Evolutionary conservation across 305 asterid species (phyloP), one percentile per base, ranked within the genome.

Genomic region (Andrographis paniculata): DNA sequence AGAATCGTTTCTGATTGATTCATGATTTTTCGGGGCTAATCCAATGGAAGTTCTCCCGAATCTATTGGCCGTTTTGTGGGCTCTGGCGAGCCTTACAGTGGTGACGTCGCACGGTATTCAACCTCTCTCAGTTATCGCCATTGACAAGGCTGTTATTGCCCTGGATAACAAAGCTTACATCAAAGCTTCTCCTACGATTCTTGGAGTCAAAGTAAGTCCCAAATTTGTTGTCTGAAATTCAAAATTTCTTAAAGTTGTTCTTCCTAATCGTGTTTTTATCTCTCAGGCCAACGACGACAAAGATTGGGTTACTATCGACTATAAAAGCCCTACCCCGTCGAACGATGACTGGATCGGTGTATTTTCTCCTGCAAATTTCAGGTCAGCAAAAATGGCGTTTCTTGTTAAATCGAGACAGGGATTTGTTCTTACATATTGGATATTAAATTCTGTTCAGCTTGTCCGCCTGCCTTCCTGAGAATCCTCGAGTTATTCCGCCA

Each of bases 331-430:
- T 20, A 79, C 36, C 47, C 91, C 95, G 3, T 59, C 87, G 14
- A 41, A 17, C 33, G 80, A 71, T 59, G 97, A 88, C 64, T 88
- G 97, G 93, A 62, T 88, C 38, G 95, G 95, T 50, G 91, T 77
- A 28, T 85, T 88, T 67, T 88, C 97, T 50, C 95, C 97, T 4
- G 83, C 80, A 49, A 85, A 82, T 68, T 82, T 82, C 81, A 77
- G 94, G 95, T 88, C n/a, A n/a, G n/a, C n/a, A 43, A 30, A 42
- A 18, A 17, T 11, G 30, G 41, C 49, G 19, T 23, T 16, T 39
- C 30, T 17, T 2, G 15, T 15, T 14, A 20, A 20, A 1, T 20
- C 7, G 19, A 27, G 23, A 47, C 9, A 39, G 46, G 33, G 21
- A 16, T 60, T 36, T 14, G 20, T 50, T 54, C 47, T 45, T 8